phyloP scores from a whole-genome alignment of 306 rosid species.

The Quercus aquifolioides region DNA sequence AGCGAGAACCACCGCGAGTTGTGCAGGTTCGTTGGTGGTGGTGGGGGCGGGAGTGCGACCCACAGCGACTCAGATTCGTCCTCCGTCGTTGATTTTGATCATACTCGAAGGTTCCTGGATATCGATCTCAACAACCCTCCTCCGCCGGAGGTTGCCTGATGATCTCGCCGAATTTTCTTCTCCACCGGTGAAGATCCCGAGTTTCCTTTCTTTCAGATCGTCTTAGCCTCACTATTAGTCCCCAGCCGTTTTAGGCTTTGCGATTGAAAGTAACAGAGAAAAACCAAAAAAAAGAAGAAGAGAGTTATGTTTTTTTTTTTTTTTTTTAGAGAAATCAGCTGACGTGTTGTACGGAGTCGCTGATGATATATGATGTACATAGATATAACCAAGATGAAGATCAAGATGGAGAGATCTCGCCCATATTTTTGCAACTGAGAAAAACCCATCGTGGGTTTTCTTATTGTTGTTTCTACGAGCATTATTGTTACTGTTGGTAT shows the following conservation, averaged over 20 bases:
- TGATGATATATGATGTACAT: slow-evolving; percentile 38
- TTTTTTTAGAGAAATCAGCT: slow-evolving; percentile 16
- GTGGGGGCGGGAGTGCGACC: neutral
- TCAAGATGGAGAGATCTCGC: no score
- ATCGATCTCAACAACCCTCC: slow-evolving; percentile 78
- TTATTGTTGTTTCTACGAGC: slow-evolving; percentile 38
- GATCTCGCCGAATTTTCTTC: slow-evolving; percentile 20
- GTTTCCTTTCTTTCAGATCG: neutral
- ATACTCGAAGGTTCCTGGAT: slow-evolving; percentile 32
- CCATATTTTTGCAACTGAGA: slow-evolving; percentile 36
- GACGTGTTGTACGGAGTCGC: slow-evolving; percentile 18
- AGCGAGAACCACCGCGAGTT: slow-evolving; percentile 27
- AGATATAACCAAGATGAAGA: slow-evolving; percentile 5
- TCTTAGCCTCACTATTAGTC: neutral
- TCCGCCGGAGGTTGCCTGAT: slow-evolving; percentile 56
- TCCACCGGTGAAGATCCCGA: neutral
- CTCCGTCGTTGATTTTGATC: slow-evolving; percentile 46
- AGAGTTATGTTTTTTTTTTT: no score
- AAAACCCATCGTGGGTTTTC: slow-evolving; percentile 17
- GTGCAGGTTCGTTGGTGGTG: slow-evolving; percentile 27
- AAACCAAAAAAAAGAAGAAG: neutral
- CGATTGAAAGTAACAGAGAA: neutral
- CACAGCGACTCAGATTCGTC: slow-evolving; percentile 57
- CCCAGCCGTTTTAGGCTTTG: neutral
- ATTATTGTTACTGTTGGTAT: neutral